Base-by-base conservation (phyloP, 2,329 filamentous ascomycete genomes). In the Colletotrichum orchidophilum region DNA sequence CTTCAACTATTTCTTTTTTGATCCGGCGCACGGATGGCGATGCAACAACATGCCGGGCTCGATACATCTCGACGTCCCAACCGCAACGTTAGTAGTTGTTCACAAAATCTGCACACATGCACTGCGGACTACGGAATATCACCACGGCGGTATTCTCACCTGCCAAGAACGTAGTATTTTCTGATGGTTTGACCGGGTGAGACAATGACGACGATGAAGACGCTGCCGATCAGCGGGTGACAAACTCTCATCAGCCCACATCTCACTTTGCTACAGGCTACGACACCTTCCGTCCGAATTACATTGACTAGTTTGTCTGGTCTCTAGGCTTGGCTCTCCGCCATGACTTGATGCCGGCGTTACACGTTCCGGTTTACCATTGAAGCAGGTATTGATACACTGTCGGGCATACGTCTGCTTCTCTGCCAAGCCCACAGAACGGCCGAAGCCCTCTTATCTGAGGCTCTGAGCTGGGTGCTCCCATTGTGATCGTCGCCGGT, bases 311-410 rank as follows among this genome's bases (percentile, higher is more conserved):
- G 57, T 63, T 59, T 63, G 54, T 61, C 52, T 26, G 27, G 42
- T 62, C 59, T 62, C 59, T 35, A 21, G 11, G 24, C 31, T 35
- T 50, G 11, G 24, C 31, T 18, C 46, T 31, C 26, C 31, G 24
- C 26, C 24, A 31, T 35, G 26, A 33, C 63, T 29, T 53, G 39
- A 35, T 54, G 35, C 59, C 53, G 53, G 53, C 42, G 59, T 55
- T n/a, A 15, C 53, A 39, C 12, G 64, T 71, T 71, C 63, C 69
- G 58, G 21, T n/a, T 58, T 33, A 53, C 26, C 52, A 57, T 35
- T 42, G 26, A 27, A 6, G 12, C 63, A 68, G 39, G 33, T 55
- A 27, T 63, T 55, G 54, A 15, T 50, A 21, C 24, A 7, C 24
- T 46, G 26, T 49, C n/a, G 39, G 35, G 3, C 29, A 3, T 39